Evolutionary conservation across 345 rosid genomes (phyloP).

Genomic region (Lumnitzera littorea): DNA sequence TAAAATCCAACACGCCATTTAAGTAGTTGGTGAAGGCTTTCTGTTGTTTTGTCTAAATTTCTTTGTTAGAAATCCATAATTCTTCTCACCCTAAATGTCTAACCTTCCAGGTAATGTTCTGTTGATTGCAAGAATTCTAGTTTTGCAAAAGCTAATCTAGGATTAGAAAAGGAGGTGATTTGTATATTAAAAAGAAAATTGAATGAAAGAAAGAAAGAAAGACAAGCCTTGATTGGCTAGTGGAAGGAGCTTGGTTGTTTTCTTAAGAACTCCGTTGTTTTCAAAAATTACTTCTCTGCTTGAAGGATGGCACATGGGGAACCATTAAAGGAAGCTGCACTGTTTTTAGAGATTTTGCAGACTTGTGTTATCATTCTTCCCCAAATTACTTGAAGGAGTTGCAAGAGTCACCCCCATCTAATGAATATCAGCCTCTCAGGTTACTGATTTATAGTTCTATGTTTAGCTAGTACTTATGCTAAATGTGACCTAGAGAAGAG

Average conservation of each 20-base stretch:
- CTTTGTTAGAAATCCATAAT: background rate
- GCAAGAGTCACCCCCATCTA: slow-evolving; percentile 40
- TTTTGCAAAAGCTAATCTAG: too few species aligned
- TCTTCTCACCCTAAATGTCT: background rate
- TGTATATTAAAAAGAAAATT: too few species aligned
- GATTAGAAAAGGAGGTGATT: too few species aligned
- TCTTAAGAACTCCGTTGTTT: background rate
- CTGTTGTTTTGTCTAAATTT: too few species aligned
- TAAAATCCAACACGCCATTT: background rate
- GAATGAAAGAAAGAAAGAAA: too few species aligned
- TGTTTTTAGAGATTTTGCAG: slow-evolving; percentile 64
- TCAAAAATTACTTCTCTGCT: background rate
- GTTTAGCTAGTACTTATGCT: background rate
- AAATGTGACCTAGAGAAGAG: too few species aligned
- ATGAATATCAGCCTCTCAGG: slow-evolving; percentile 62
- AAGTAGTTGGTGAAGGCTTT: too few species aligned
- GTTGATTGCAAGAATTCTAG: too few species aligned
- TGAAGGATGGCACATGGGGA: slow-evolving; percentile 85
- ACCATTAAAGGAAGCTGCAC: slow-evolving; percentile 70
- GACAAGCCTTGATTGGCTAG: too few species aligned
- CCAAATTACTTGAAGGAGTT: slow-evolving; percentile 55
- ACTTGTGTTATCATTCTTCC: slow-evolving; percentile 68
- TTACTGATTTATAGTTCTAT: background rate
- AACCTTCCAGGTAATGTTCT: background rate
- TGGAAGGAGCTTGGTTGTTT: background rate